Evolutionary conservation across 768 basidiomycete species (phyloP), one percentile per base, ranked within the genome.

Genomic region (Cystobasidiopsis lactophilus): DNA sequence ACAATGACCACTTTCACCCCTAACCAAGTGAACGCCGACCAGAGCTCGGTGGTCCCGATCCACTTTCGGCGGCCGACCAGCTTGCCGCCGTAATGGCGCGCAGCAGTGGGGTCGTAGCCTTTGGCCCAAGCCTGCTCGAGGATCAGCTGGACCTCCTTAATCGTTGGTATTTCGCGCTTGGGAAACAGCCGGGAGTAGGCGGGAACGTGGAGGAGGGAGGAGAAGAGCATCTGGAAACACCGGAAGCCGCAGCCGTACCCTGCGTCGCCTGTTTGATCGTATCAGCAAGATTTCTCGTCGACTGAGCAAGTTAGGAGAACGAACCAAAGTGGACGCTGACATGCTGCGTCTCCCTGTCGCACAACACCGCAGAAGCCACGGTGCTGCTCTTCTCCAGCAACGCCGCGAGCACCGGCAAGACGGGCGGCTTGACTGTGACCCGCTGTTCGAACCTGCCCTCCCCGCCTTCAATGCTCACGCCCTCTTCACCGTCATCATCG

Each of bases 41-140:
- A 63, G n/a, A 59, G 46, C 54, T 63, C 62, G 35, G 56, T 59
- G 35, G 62, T 58, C 3, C 62, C 62, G 40, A 63, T 60, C 62
- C 62, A 63, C 2, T 52, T 27, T 10, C 44, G 38, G 23, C 52
- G 55, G 11, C 52, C 50, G 18, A 54, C 37, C 11, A 63, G 53
- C 29, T 55, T 52, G 23, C 48, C 37, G 13, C 46, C 44, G 40
- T 62, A 62, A 43, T 63, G 60, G 2, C 7, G 2, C 2, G 45
- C 49, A 13, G 60, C 62, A 2, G 33, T 31, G 1, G 56, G 56
- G 48, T 63, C 62, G 46, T 50, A 53, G 5, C 62, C 62, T 56
- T 24, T 16, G 24, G 9, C 27, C 62, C 62, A 63, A 7, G 62
- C 62, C 3, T 5, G 16, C 46, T 61, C 57, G 27, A 56, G 49